Evolutionary conservation across 2,329 filamentous ascomycete species (phyloP).

Genomic region (Dactylellina drechsleri): DNA sequence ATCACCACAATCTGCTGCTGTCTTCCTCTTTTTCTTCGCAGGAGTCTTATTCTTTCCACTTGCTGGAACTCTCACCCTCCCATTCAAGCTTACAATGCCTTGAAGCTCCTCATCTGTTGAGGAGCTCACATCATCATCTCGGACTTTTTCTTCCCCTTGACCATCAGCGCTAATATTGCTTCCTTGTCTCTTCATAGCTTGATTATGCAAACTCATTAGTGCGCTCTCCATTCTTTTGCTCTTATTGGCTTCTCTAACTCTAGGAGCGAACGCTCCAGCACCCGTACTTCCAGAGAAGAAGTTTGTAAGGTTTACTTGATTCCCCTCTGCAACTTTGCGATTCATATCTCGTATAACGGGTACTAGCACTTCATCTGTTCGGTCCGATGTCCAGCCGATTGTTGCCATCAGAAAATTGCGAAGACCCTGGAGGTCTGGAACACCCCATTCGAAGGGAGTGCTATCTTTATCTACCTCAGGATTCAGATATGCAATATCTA

Average conservation of each 20-base stretch:
- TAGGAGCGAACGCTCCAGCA: conserved; percentile 76
- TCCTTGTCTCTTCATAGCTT: conserved; percentile 56
- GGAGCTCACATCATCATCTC: conserved; percentile 48
- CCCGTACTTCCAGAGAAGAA: conserved; percentile 84
- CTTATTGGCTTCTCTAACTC: conserved; percentile 70
- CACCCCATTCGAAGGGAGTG: conserved; percentile 90
- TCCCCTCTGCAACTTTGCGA: conserved; percentile 83
- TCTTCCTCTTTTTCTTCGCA: conserved; percentile 47
- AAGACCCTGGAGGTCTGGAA: conserved; percentile 88
- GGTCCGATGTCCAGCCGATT: conserved; percentile 89
- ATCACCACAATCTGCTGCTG: neutral
- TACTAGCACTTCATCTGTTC: conserved; percentile 93
- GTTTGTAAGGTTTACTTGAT: conserved; percentile 93
- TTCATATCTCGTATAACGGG: conserved; percentile 98
- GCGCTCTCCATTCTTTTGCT: conserved; percentile 82
- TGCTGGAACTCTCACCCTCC: conserved; percentile 27
- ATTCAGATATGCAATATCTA: conserved; percentile 82
- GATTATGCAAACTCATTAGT: conserved; percentile 71
- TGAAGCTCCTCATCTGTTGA: conserved; percentile 43
- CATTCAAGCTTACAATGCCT: conserved; percentile 49
- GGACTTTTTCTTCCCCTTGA: conserved; percentile 47
- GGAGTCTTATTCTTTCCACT: conserved; percentile 18
- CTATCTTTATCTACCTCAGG: conserved; percentile 85
- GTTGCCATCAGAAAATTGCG: conserved; percentile 87
- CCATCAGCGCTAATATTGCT: conserved; percentile 57